Conservation (phyloP, 352 stramenopile genomes). For the Nannochloropsis limnetica region DNA sequence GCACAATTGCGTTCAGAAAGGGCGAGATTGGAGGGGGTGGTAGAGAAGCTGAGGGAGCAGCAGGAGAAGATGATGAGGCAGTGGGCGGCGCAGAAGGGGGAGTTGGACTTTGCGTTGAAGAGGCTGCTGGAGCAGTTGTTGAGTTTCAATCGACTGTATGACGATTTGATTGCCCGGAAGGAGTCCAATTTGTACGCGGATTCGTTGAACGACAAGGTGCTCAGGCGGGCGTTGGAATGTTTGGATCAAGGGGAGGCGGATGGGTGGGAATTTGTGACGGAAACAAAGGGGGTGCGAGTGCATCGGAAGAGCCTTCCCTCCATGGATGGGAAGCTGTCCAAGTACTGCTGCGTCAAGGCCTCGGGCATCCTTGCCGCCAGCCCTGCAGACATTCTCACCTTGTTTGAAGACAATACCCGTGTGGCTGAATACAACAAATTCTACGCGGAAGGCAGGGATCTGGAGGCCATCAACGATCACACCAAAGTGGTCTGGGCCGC, state of each 20-base stretch:
- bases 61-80: conserved; percentile 9
- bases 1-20: not conserved
- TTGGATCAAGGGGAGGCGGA: conserved; percentile 1
- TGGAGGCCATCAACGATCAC: conserved; percentile 41
- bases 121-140: conserved; percentile 16
- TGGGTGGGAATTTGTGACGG: not conserved
- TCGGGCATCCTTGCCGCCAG: not conserved
- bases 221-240: not conserved
- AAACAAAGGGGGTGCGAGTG: not conserved
- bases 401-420: conserved; percentile 38
- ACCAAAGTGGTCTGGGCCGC: conserved; percentile 45
- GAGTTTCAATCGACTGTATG: conserved; percentile 9
- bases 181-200: conserved; percentile 25
- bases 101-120: not conserved
- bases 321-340: conserved; percentile 31
- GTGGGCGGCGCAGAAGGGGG: not conserved
- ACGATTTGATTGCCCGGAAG: conserved; percentile 24
- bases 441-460: conserved; percentile 40
- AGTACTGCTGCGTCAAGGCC: conserved; percentile 37
- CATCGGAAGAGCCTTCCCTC: conserved; percentile 34
- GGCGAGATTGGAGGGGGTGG: not conserved
- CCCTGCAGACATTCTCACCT: conserved; percentile 23
- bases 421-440: conserved; percentile 36
- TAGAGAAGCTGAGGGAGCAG: conserved; percentile 23
- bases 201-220: conserved; percentile 19